phyloP scores from a whole-genome alignment of 495 filamentous ascomycete species.

The Opeltia flavorubescens region DNA sequence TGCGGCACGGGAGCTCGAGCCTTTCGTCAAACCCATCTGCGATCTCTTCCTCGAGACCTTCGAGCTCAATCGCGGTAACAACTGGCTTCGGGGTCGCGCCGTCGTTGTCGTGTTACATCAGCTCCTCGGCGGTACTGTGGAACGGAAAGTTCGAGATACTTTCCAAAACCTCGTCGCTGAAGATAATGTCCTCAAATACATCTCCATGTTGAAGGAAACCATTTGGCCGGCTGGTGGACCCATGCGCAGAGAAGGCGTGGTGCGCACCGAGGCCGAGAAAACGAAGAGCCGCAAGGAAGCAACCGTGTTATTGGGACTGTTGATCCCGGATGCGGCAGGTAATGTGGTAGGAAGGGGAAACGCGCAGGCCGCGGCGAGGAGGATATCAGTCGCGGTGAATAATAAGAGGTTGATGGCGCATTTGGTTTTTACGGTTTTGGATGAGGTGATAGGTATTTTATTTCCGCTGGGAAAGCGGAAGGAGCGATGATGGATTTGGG shows the following conservation, averaged over 20 bases:
- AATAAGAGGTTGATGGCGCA: conserved; percentile 57
- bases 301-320: conserved; percentile 62
- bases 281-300: conserved; percentile 56
- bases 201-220: conserved; percentile 50
- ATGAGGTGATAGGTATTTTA: conserved; percentile 61
- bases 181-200: conserved; percentile 61
- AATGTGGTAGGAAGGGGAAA: conserved; percentile 76
- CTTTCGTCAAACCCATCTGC: conserved; percentile 96
- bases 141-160: conserved; percentile 80
- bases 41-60: conserved; percentile 96
- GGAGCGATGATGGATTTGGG: background rate
- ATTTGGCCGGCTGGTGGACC: conserved; percentile 68
- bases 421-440: conserved; percentile 61
- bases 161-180: conserved; percentile 57
- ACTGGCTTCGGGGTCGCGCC: conserved; percentile 83
- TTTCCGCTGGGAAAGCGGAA: conserved; percentile 36
- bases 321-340: conserved; percentile 68
- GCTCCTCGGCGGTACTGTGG: conserved; percentile 71
- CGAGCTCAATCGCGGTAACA: conserved; percentile 85
- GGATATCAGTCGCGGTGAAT: conserved; percentile 71
- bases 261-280: conserved; percentile 51
- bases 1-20: conserved; percentile 54
- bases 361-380: conserved; percentile 67
- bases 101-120: conserved; percentile 73
- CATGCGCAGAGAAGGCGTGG: conserved; percentile 31